Evolutionary conservation across 2,329 filamentous ascomycete species (phyloP).

Genomic region (Amesomyces nigricolor): DNA sequence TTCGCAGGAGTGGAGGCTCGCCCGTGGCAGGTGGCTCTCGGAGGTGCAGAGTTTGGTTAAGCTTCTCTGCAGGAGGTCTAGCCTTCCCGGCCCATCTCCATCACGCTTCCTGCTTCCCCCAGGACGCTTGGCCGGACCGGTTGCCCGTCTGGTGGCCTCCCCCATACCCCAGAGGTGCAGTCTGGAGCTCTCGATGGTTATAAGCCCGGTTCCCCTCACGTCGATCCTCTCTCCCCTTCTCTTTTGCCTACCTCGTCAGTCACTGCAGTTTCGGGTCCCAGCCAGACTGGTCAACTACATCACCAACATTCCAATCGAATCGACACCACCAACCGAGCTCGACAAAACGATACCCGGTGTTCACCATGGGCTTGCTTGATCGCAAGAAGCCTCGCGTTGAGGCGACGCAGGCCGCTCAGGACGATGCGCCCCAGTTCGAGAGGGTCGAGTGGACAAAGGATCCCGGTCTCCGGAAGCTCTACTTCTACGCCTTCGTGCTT

Average conservation of each 20-base stretch:
- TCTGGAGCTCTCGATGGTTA: conserved; percentile 12
- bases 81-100: conserved; percentile 12
- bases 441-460: conserved; percentile 49
- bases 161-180: conserved; percentile 15
- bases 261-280: conserved; percentile 15
- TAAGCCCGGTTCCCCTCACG: conserved; percentile 20
- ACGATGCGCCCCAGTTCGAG: conserved; percentile 46
- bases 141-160: conserved; percentile 20
- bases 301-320: conserved; percentile 13
- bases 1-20: conserved; percentile 23
- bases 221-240: conserved; percentile 11
- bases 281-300: conserved; percentile 20
- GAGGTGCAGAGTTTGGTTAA: conserved; percentile 22
- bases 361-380: conserved; percentile 28
- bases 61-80: conserved; percentile 23
- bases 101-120: conserved; percentile 12
- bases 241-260: conserved; percentile 16
- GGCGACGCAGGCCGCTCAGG: conserved; percentile 32
- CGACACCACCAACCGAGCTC: conserved; percentile 12
- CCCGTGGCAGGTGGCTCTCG: conserved; percentile 11
- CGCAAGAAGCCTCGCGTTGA: conserved; percentile 28
- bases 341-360: conserved; percentile 5
- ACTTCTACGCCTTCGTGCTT: conserved; percentile 47
- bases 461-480: conserved; percentile 51
- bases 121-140: conserved; percentile 23